Percentiles rank a stretch among this genome's conserved stretches.
These are phyloP conservation scores for Priceomyces haplophilus DNA, from an alignment of 805 yeast species.

Conservation along the genomic window DNA sequence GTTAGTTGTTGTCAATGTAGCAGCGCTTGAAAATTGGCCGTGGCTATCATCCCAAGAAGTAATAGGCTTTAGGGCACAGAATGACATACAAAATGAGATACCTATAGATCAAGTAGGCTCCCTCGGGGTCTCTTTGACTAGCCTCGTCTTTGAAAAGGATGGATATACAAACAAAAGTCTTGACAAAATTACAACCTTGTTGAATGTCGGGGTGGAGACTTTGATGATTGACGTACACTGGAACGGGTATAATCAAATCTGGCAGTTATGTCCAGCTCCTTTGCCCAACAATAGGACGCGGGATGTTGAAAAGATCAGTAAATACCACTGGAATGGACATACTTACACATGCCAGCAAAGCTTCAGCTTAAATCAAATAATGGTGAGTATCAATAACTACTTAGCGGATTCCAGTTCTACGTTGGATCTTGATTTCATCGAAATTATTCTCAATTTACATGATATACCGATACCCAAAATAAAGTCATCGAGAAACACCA, in stretches of 20 bases:
- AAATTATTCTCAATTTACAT: slow-evolving; percentile 26
- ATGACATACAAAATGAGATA: slow-evolving; percentile 29
- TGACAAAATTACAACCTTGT: slow-evolving; percentile 18
- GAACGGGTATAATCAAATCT: slow-evolving; percentile 40
- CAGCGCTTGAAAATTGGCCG: slow-evolving; percentile 14
- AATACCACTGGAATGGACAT: slow-evolving; percentile 25
- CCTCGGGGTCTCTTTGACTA: slow-evolving; percentile 31
- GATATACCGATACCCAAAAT: slow-evolving; percentile 10
- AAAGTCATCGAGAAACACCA: not conserved
- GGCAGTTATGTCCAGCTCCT: slow-evolving; percentile 58
- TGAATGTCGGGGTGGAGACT: slow-evolving; percentile 45
- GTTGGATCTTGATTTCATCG: slow-evolving; percentile 31
- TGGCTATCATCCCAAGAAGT: slow-evolving; percentile 8
- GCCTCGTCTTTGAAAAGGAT: slow-evolving; percentile 24
- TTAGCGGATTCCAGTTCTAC: slow-evolving; percentile 29
- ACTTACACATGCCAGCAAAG: slow-evolving; percentile 28
- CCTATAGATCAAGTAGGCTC: slow-evolving; percentile 34
- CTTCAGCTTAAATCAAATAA: slow-evolving; percentile 22
- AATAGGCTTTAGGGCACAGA: slow-evolving; percentile 28
- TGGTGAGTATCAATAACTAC: slow-evolving; percentile 17
- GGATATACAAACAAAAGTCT: slow-evolving; percentile 26
- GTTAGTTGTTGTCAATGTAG: not conserved
- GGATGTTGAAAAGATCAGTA: slow-evolving; percentile 9
- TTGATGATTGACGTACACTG: slow-evolving; percentile 56
- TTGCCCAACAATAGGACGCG: slow-evolving; percentile 26